These are phyloP conservation scores for Penicillium antarcticum DNA, from an alignment of 495 filamentous ascomycete genomes.

Conservation along the genomic window DNA sequence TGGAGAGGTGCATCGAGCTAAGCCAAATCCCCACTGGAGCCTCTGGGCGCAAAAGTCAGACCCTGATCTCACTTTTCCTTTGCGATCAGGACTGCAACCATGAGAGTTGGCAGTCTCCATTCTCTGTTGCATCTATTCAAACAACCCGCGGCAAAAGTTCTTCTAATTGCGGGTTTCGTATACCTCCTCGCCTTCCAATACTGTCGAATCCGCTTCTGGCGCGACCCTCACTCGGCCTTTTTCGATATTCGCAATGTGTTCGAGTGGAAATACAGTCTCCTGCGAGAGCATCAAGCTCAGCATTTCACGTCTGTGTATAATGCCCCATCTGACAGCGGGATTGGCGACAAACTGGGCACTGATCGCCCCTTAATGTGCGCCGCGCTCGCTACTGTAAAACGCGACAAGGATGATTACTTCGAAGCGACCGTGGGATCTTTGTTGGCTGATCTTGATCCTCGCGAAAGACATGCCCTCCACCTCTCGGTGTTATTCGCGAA, in stretches of 20 bases:
- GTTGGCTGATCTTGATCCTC: constrained; percentile 39
- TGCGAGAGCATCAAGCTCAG: constrained; percentile 33
- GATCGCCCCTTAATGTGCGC: constrained; percentile 24
- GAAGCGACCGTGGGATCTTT: constrained; percentile 48
- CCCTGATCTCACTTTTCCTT: no score
- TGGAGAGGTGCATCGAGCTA: no score
- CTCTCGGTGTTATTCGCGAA: constrained; percentile 52
- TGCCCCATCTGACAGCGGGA: constrained; percentile 3
- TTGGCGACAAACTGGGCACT: not conserved
- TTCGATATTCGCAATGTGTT: constrained; percentile 39
- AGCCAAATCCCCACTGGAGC: no score
- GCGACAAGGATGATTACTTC: constrained; percentile 39
- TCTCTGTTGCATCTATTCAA: not conserved
- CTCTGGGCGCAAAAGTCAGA: no score
- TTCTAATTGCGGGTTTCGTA: constrained; percentile 21
- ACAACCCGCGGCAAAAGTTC: constrained; percentile 2
- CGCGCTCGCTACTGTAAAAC: constrained; percentile 27
- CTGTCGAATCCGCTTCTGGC: constrained; percentile 27
- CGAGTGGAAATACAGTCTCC: constrained; percentile 34
- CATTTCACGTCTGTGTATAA: constrained; percentile 28
- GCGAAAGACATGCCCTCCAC: constrained; percentile 42
- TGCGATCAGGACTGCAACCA: no score
- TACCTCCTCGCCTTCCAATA: constrained; percentile 24
- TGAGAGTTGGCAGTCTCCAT: no score
- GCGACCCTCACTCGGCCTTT: constrained; percentile 43